A percentile compares a stretch with the other conserved stretches of the same genome.
These are phyloP conservation scores for Colletotrichum melonis DNA, from an alignment of 2,329 filamentous ascomycete genomes.

Conservation along the genomic window DNA sequence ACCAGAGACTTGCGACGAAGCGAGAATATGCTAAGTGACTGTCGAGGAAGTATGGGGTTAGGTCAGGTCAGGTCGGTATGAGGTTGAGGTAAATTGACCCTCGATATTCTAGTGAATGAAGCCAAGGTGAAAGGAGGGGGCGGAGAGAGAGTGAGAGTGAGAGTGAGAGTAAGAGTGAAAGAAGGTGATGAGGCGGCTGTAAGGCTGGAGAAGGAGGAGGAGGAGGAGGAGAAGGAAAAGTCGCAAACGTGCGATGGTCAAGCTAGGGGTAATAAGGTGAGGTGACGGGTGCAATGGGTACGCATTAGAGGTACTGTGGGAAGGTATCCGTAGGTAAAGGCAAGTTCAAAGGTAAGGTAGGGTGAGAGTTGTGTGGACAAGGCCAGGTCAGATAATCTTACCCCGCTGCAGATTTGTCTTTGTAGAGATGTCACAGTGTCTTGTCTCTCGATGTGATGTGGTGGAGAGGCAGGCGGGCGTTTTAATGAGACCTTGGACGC, in stretches of 20 bases:
- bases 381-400: conserved; percentile 1
- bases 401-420: conserved; percentile 12
- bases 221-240: background rate
- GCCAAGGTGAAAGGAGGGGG: background rate
- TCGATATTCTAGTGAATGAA: conserved; percentile 2
- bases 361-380: too few relatives aligned
- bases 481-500: background rate
- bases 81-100: background rate
- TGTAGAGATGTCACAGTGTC: conserved; percentile 3
- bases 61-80: background rate
- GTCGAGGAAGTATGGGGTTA: background rate
- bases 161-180: background rate
- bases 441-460: background rate
- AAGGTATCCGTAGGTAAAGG: too few relatives aligned
- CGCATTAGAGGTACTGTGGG: too few relatives aligned
- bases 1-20: conserved; percentile 10
- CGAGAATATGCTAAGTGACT: background rate
- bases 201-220: background rate
- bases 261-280: background rate
- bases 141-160: background rate
- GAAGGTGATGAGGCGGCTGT: background rate
- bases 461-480: background rate
- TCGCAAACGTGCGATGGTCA: background rate
- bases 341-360: too few relatives aligned
- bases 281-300: background rate